Conservation (phyloP, 2,329 filamentous ascomycete genomes). For the Alternaria rosae region DNA sequence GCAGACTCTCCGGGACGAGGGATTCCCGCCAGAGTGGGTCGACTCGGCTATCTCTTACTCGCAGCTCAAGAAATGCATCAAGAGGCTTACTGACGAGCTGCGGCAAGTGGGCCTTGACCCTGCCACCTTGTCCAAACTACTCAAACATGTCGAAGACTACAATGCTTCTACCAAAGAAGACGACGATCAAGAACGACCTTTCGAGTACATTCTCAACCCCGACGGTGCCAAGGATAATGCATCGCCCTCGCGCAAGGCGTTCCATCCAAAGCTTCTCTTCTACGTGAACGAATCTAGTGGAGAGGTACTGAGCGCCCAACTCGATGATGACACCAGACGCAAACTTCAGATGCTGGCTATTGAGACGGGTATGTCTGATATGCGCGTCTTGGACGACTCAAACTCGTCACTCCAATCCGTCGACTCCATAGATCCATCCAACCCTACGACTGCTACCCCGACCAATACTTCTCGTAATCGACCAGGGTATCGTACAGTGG, state of each 20-base stretch:
- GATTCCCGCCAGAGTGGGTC: constrained; percentile 75
- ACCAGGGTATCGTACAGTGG: constrained; percentile 59
- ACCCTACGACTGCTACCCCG: neutral
- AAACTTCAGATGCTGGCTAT: constrained; percentile 69
- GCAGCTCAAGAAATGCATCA: constrained; percentile 88
- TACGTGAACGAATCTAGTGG: constrained; percentile 72
- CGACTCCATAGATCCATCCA: neutral
- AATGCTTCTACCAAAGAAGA: constrained; percentile 35
- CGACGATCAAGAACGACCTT: constrained; percentile 41
- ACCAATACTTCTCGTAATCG: constrained; percentile 12
- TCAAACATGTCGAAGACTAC: constrained; percentile 56
- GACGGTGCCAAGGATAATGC: constrained; percentile 13
- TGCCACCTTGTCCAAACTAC: constrained; percentile 71
- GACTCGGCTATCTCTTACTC: constrained; percentile 82
- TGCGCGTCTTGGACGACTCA: constrained; percentile 43
- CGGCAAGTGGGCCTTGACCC: constrained; percentile 74
- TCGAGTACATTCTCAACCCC: constrained; percentile 47
- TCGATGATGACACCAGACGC: constrained; percentile 69
- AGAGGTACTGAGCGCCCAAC: constrained; percentile 70
- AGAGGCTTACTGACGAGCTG: constrained; percentile 77
- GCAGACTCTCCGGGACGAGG: constrained; percentile 72
- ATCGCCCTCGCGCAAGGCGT: constrained; percentile 36
- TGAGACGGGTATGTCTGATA: constrained; percentile 53
- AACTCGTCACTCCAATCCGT: constrained; percentile 19
- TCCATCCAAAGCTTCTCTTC: constrained; percentile 75